Base-by-base conservation (phyloP, 352 stramenopile species). In the Phytopythium sindhum region DNA sequence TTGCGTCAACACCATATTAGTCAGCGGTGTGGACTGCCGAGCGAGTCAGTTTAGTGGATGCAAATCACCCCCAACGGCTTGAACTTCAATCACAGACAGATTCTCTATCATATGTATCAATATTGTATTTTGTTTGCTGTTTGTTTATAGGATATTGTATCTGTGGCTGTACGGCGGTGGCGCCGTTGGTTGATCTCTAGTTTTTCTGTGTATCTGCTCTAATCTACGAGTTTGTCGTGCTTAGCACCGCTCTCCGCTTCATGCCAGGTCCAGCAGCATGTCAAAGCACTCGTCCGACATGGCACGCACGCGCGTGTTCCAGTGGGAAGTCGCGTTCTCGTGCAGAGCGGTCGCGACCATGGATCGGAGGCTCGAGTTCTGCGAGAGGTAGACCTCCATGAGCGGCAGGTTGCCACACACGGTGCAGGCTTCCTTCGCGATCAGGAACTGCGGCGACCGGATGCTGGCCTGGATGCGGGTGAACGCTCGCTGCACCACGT, bases 241-340 rank as follows among this genome's bases (percentile, higher is more conserved):
- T n/a, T 11, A 17, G 8, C 23, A 5, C 48, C 23, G 17, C n/a
- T 37, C 31, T 37, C 9, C n/a, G 35, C 45, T 56, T 81, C 66
- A 94, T 35, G 81, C 83, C 62, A 94, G 65, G 69, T 94, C 85
- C 21, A 94, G 72, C 60, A 94, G 74, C 74, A 81, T 75, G 69
- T 94, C 85, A 60, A 94, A 94, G 63, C 75, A 84, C 65, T 92
- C 80, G 69, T 94, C 85, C 42, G 83, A 90, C 60, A 90, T 74
- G 68, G 89, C 69, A 39, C 84, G 83, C 64, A 94, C 89, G 65
- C 80, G 81, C 59, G 78, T 68, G 73, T 92, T 91, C 85, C 85
- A 94, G 65, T 94, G 85, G 11, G 63, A 64, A 0, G 62, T 76
- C 51, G 83, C 74, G 61, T 86, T 94, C 42, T 79, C 74, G 50